These are phyloP conservation scores for Euphorbia celastroides DNA, from an alignment of 441 rosid species.

Conservation along the genomic window DNA sequence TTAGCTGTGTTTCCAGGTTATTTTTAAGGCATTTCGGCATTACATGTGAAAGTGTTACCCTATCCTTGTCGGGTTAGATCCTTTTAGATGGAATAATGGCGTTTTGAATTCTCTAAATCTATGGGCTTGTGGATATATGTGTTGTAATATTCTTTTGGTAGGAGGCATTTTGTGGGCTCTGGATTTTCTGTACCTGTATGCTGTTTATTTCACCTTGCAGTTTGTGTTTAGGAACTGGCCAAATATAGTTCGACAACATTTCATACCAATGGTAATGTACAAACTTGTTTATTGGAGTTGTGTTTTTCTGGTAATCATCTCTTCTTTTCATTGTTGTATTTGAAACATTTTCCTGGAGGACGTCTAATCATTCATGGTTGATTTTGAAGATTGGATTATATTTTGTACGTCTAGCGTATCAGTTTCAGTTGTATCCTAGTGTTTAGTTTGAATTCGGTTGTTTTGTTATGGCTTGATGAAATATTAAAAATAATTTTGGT, in stretches of 20 bases:
- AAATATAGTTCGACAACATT: conserved; percentile 19
- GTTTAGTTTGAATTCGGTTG: too few species aligned
- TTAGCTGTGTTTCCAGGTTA: conserved; percentile 17
- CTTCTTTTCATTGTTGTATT: background rate
- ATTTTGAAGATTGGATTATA: background rate
- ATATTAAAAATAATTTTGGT: too few species aligned
- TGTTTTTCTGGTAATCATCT: background rate
- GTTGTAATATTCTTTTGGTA: conserved; percentile 44
- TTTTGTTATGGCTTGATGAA: too few species aligned
- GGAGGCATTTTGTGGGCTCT: conserved; percentile 32
- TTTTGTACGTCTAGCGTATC: too few species aligned
- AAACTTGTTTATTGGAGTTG: conserved; percentile 4
- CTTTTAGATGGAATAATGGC: conserved; percentile 26
- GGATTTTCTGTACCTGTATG: conserved; percentile 34
- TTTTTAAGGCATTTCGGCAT: conserved; percentile 14
- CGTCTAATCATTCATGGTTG: background rate
- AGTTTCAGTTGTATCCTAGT: too few species aligned
- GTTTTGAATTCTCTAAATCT: conserved; percentile 12
- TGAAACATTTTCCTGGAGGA: background rate
- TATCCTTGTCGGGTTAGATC: conserved; percentile 16
- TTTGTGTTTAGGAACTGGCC: conserved; percentile 23
- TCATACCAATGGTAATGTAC: conserved; percentile 10
- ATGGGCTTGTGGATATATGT: conserved; percentile 37
- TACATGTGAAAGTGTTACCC: conserved; percentile 17
- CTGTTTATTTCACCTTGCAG: conserved; percentile 7